Percentiles rank a stretch among this genome's conserved stretches.
phyloP scores from a whole-genome alignment of 108 stramenopile genomes.

The Mediolabrus comicus region DNA sequence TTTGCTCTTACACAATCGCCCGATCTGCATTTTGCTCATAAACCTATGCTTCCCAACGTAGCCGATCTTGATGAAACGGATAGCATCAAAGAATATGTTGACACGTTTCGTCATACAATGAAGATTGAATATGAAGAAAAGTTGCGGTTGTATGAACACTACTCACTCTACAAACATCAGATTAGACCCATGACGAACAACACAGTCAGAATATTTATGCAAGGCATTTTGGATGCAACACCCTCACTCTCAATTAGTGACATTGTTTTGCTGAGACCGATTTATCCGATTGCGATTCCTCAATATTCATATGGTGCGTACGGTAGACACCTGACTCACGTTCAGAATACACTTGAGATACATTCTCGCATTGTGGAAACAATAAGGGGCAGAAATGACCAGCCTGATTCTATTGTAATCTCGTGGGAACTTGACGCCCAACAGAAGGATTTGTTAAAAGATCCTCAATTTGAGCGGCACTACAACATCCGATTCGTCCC shows the following conservation, averaged over 20 bases:
- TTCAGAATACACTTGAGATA: slow-evolving; percentile 19
- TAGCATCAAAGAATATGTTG: slow-evolving; percentile 21
- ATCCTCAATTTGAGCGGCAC: background rate
- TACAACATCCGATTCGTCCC: slow-evolving; percentile 56
- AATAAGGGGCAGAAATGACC: slow-evolving; percentile 12
- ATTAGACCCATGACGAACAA: slow-evolving; percentile 6
- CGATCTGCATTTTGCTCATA: background rate
- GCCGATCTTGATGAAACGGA: slow-evolving; percentile 42
- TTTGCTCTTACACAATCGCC: slow-evolving; percentile 17
- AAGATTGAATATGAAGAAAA: slow-evolving; percentile 34
- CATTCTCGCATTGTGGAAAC: slow-evolving; percentile 33
- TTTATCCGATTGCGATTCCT: background rate
- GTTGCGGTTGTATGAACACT: slow-evolving; percentile 36
- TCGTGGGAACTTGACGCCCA: slow-evolving; percentile 24
- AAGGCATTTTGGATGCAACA: slow-evolving; percentile 61
- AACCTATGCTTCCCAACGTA: no score
- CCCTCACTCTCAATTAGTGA: slow-evolving; percentile 60
- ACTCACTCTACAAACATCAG: slow-evolving; percentile 21
- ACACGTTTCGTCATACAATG: slow-evolving; percentile 25
- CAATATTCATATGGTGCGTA: background rate
- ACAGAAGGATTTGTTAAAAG: slow-evolving; percentile 7
- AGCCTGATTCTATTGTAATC: slow-evolving; percentile 27
- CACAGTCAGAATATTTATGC: slow-evolving; percentile 9
- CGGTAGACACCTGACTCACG: background rate
- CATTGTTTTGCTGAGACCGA: slow-evolving; percentile 60